Base-by-base conservation (phyloP, 1,284 basidiomycete species). In the Neonothopanus nambi region DNA sequence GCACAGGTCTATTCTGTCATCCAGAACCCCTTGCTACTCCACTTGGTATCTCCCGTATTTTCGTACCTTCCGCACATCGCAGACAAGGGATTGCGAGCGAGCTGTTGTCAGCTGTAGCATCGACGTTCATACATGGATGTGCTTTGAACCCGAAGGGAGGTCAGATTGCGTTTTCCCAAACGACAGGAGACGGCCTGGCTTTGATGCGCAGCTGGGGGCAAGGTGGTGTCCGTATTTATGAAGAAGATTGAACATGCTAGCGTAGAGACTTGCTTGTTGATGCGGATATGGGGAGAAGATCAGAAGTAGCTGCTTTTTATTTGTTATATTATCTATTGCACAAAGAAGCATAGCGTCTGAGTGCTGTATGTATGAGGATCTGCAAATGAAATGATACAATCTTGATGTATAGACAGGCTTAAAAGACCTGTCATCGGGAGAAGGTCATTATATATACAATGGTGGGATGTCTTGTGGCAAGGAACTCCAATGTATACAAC, bases 151-250 rank as follows among this genome's bases (percentile, higher is more conserved):
- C 89, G 2, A 65, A 62, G 23, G 78, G 78, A 52, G 89, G 90
- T 11, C 79, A 92, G 59, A 77, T 91, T 6, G 90, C 90, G 3
- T 92, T 92, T 66, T 89, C 87, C 8, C 89, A 92, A 63, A 90
- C 89, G 2, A 92, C 89, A 0, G 79, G 82, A 26, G 80, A 81
- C 42, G 89, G 89, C 2, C 78, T 77, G 58, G 81, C 78, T 20
- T 77, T 92, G 7, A 89, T 92, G 81, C 74, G 77, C 62, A 71
- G 68, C 8, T 92, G 89, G 89, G 89, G 89, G 6, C 73, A 73
- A 51, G 85, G 85, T n/a, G 74, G 75, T 11, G 79, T 88, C 20
- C 75, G 89, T 45, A 85, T 92, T 48, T 92, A 89, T 63, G 82
- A 89, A 65, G 90, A 89, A 23, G 55, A 57, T 40, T 5, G 47